Evolutionary conservation across 1,139 yeast genomes (phyloP).

Genomic region (Yamadazyma sp.): DNA sequence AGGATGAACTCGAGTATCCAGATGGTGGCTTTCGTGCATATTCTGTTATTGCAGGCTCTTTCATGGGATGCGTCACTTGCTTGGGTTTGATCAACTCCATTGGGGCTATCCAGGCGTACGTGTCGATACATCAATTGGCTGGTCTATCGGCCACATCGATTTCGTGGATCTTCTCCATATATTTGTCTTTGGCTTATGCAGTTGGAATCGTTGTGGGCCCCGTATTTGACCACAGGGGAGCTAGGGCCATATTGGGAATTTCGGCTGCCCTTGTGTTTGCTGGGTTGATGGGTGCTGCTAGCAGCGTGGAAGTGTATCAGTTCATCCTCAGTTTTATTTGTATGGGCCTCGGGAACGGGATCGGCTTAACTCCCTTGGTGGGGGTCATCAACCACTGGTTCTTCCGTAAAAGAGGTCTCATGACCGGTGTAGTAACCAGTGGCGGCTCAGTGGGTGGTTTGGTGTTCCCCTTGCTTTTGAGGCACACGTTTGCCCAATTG

Average conservation of each 20-base stretch:
- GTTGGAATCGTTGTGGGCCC: constrained; percentile 39
- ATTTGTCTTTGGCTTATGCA: constrained; percentile 31
- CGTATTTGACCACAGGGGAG: constrained; percentile 35
- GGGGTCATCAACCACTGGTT: constrained; percentile 45
- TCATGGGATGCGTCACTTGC: constrained; percentile 52
- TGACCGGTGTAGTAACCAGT: constrained; percentile 38
- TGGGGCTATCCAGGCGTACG: constrained; percentile 64
- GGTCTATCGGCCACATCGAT: constrained; percentile 43
- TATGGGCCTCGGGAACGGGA: constrained; percentile 35
- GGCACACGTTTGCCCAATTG: constrained; percentile 27
- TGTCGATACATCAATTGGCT: constrained; percentile 51
- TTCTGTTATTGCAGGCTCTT: constrained; percentile 61
- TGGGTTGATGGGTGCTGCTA: constrained; percentile 38
- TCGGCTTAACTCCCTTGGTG: constrained; percentile 37
- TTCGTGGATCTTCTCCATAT: constrained; percentile 43
- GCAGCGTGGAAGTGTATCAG: constrained; percentile 30
- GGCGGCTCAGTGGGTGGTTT: constrained; percentile 45
- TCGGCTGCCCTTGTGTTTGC: constrained; percentile 29
- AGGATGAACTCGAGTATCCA: constrained; percentile 39
- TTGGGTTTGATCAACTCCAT: constrained; percentile 62
- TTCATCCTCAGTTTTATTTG: constrained; percentile 37
- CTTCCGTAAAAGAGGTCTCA: constrained; percentile 31
- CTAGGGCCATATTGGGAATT: constrained; percentile 25
- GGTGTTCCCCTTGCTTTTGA: constrained; percentile 34
- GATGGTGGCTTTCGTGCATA: constrained; percentile 65